Conservation (phyloP, 2,329 filamentous ascomycete genomes). For the Didymella exigua region DNA sequence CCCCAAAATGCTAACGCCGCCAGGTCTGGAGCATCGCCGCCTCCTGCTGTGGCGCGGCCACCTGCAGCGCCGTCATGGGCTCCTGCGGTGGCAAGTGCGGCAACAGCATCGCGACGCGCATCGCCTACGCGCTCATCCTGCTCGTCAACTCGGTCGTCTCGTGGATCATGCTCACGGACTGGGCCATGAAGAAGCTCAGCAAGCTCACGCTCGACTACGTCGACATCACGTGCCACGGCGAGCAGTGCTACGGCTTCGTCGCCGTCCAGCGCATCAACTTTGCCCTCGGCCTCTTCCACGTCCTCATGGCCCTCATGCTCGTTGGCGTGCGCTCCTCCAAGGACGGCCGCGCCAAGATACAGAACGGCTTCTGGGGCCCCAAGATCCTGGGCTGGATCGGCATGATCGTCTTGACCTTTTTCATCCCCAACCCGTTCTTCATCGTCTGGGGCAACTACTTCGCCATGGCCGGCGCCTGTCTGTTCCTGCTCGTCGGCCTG, state of each 20-base stretch:
- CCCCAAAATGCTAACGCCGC: conserved; percentile 3
- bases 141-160: conserved; percentile 95
- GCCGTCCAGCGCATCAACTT: conserved; percentile 98
- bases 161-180: conserved; percentile 99
- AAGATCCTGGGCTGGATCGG: conserved; percentile 90
- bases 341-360: conserved; percentile 82
- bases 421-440: conserved; percentile 95
- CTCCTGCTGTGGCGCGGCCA: conserved; percentile 95
- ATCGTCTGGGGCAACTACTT: conserved; percentile 96
- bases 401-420: conserved; percentile 87
- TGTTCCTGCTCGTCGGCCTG: conserved; percentile 91
- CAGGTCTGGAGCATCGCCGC: conserved; percentile 78
- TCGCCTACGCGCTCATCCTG: conserved; percentile 92
- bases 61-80: conserved; percentile 93
- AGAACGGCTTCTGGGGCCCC: conserved; percentile 99
- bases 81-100: conserved; percentile 90
- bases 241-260: conserved; percentile 92
- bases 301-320: conserved; percentile 81
- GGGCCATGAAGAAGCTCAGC: conserved; percentile 95
- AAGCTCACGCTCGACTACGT: conserved; percentile 93
- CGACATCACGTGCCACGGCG: conserved; percentile 86
- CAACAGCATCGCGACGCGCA: conserved; percentile 96
- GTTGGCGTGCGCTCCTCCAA: conserved; percentile 87
- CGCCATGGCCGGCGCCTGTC: conserved; percentile 82
- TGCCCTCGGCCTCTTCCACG: conserved; percentile 90